Base-by-base conservation (phyloP, 164 flowering plant species). In the Magnolia officinalis region DNA sequence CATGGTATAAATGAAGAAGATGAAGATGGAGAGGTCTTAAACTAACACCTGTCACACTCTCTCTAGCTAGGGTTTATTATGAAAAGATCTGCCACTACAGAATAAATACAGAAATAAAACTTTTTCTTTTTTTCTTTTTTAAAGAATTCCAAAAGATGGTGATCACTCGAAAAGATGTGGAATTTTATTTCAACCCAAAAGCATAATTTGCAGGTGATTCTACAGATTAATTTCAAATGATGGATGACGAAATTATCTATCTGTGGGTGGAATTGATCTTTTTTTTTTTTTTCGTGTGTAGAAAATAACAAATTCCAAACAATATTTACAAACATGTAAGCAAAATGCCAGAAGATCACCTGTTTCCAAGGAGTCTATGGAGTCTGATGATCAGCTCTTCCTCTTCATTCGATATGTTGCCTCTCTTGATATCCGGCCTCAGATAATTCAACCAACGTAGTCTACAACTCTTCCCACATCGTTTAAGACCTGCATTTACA, bases 381-480 rank as follows among this genome's bases (percentile, higher is more conserved):
- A 83, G 83, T 37, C 76, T 72, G 21, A 83, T 75, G 67, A 83
- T 83, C 70, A 83, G 83, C 10, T 81, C 85, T 29, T 83, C 83
- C 73, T 83, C 85, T 6, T 83, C 83, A 21, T n/a, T 59, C 4
- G 83, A 70, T 13, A 83, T 81, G 71, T 83, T 83, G 6, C 85
- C 85, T 55, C 82, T 79, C 73, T 81, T 79, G 72, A 83, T 83
- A 70, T 79, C 81, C 14, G 85, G 85, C 63, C 83, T 78, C 68
- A 83, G 75, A 63, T 83, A 83, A 81, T 83, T 83, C 75, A 83
- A 72, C 83, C 83, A 81, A 0, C 83, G 67, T 4, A 81, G 80
- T 50, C 83, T 69, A 26, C 85, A 83, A 55, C 85, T 83, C 80
- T 83, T 83, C 49, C 83, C 83, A 19, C 83, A 81, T 69, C 85